Evolutionary conservation across 192 early-diverging fungal genomes (phyloP), one percentile per base, ranked within the genome.

Genomic region (Dimargaris cristalligena): DNA sequence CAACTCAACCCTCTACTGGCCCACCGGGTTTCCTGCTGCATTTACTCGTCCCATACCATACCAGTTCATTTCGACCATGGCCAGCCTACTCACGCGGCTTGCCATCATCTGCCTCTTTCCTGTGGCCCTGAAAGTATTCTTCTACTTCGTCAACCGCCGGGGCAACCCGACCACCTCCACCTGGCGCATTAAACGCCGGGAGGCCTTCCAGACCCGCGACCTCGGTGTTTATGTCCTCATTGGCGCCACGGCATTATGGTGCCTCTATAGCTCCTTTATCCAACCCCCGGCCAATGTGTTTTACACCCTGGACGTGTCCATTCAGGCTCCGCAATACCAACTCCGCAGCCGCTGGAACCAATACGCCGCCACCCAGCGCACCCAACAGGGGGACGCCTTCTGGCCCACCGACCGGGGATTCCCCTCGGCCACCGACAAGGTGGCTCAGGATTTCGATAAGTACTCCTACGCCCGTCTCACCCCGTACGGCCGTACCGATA

Each of bases 361-460:
- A 14, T 54, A 30, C 34, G 34, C 62, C n/a, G 38, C 14, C 34
- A 22, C 28, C 1, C 46, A 58, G 62, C 44, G 49, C 20, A 34
- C 33, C 30, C 13, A 28, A 3, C 14, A 46, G 4, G 60, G 32
- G 26, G 54, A 30, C 38, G 54, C 30, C 26, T 51, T 54, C 26
- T 22, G 63, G 35, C 56, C 28, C 41, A 44, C 41, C n/a, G 48
- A n/a, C 54, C n/a, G 8, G n/a, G 59, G 9, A 26, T 65, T 54
- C 11, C 29, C 44, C 30, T 45, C 32, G 34, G 58, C 58, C 8
- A 0, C 28, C 31, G 49, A 45, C 11, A 60, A 48, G 58, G 31
- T 22, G 10, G 25, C 60, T 1, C 60, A 18, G 38, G 38, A 61
- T 16, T 60, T 35, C 50, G 22, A 58, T 44, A 31, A 60, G 49